phyloP scores from a whole-genome alignment of 2,329 filamentous ascomycete genomes.

The Leptographium lundbergii region DNA sequence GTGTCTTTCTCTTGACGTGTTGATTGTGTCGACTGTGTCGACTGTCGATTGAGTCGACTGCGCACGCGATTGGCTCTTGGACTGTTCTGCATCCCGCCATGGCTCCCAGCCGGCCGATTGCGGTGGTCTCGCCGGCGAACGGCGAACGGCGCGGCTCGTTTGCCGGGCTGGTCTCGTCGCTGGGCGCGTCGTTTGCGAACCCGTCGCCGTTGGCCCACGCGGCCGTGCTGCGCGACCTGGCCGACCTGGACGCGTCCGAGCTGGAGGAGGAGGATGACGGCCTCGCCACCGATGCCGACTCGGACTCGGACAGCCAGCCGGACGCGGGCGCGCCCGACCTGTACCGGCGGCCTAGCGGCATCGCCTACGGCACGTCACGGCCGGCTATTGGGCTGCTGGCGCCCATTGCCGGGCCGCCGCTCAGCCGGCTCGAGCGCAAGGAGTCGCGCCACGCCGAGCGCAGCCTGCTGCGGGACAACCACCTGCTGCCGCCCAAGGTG shows the following conservation, averaged over 20 bases:
- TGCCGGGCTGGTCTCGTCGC: conserved; percentile 7
- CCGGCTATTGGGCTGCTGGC: conserved; percentile 52
- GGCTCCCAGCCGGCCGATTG: background rate
- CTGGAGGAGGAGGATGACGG: conserved; percentile 15
- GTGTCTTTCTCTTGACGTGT: too few relatives aligned
- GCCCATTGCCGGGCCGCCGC: conserved; percentile 28
- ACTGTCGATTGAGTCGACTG: background rate
- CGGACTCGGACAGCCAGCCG: conserved; percentile 20
- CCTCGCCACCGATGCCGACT: conserved; percentile 17
- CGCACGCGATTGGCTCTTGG: too few relatives aligned
- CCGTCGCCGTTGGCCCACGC: conserved; percentile 55
- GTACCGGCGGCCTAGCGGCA: conserved; percentile 67
- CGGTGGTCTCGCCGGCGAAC: background rate
- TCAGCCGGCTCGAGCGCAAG: conserved; percentile 43
- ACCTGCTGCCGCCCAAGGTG: conserved; percentile 52
- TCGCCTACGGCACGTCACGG: conserved; percentile 59
- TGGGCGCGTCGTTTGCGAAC: conserved; percentile 27
- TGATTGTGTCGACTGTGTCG: too few relatives aligned
- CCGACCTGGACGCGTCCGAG: conserved; percentile 48
- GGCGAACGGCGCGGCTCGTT: background rate
- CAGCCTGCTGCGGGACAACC: conserved; percentile 51
- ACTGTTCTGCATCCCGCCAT: background rate
- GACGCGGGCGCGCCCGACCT: conserved; percentile 29
- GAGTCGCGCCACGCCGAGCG: conserved; percentile 45
- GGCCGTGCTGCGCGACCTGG: conserved; percentile 53